Evolutionary conservation across 371 early-diverging fungal species (phyloP), one percentile per base, ranked within the genome.

Genomic region (Mortierella sp.): DNA sequence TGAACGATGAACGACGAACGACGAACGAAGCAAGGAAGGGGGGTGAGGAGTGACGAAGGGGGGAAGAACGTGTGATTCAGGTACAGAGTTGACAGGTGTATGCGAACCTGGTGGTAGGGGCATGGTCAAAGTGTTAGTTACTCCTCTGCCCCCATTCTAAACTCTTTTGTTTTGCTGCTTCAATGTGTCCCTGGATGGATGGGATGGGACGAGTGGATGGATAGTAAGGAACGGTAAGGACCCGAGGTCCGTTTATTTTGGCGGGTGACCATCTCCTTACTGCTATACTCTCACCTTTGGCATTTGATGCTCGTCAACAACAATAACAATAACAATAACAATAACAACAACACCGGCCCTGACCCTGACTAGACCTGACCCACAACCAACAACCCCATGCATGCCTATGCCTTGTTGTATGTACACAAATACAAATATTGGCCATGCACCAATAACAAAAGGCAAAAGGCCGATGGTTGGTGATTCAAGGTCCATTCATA

Each of bases 31-130:
- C 35, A 35, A 32, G 35, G 29, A 29, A 51, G 35, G 63, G 63
- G 8, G 18, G 63, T 14, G 41, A 68, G 24, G 68, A 41, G 68
- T 68, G 68, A 68, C 41, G 43, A 68, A n/a, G 21, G 41, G 56
- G 56, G n/a, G 56, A 6, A 11, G 68, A 41, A 68, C 68, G 68
- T 68, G 68, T 68, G 68, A 68, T 68, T 68, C 68, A 68, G 68
- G 68, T 38, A 68, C 68, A 35, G 24, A 10, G 38, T 51, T 63
- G 35, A 35, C 18, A 68, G 24, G 51, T 49, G 51, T 5, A 18
- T 24, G 24, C 24, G 24, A 8, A 3, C 35, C 38, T 24, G 68
- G 41, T 68, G 68, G 68, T 65, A 21, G 38, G 65, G 65, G 65
- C 65, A 38, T 68, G 68, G 68, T 68, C 68, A 68, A 68, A 38